Percentiles rank a stretch among this genome's conserved stretches.
Conservation (phyloP, 164 flowering plant species). For the Santalum album region DNA sequence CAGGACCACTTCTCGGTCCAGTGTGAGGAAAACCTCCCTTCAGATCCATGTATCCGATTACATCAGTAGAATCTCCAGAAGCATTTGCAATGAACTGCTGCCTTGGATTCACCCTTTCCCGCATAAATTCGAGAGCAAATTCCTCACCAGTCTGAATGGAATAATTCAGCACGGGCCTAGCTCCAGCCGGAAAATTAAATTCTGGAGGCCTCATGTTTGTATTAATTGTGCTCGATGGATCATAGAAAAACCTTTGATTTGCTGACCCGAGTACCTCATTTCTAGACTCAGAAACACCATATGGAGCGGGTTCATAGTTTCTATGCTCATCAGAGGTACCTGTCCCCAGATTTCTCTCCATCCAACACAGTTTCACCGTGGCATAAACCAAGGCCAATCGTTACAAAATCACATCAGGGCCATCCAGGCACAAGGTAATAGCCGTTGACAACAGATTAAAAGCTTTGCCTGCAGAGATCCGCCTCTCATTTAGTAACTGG, state of each 20-base stretch:
- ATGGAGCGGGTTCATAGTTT: constrained; percentile 28
- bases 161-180: constrained; percentile 54
- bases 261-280: constrained; percentile 32
- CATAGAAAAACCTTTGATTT: constrained; percentile 35
- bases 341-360: constrained; percentile 33
- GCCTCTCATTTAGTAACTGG: no score
- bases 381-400: constrained; percentile 9
- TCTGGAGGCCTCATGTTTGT: constrained; percentile 47
- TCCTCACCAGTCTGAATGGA: constrained; percentile 97
- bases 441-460: not conserved
- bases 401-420: constrained; percentile 4
- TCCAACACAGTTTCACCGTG: constrained; percentile 12
- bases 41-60: constrained; percentile 46
- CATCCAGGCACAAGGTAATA: constrained; percentile 4
- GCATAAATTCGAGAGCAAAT: constrained; percentile 83
- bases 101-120: constrained; percentile 52
- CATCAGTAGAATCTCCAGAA: constrained; percentile 26
- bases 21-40: constrained; percentile 49
- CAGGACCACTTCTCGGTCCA: constrained; percentile 67
- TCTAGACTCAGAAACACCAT: constrained; percentile 28
- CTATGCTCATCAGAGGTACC: constrained; percentile 27
- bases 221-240: constrained; percentile 30
- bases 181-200: constrained; percentile 23
- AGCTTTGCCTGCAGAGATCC: no score
- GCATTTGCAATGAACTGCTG: constrained; percentile 30